Evolutionary conservation across 768 basidiomycete species (phyloP).

Genomic region (Tulasnella sp.): DNA sequence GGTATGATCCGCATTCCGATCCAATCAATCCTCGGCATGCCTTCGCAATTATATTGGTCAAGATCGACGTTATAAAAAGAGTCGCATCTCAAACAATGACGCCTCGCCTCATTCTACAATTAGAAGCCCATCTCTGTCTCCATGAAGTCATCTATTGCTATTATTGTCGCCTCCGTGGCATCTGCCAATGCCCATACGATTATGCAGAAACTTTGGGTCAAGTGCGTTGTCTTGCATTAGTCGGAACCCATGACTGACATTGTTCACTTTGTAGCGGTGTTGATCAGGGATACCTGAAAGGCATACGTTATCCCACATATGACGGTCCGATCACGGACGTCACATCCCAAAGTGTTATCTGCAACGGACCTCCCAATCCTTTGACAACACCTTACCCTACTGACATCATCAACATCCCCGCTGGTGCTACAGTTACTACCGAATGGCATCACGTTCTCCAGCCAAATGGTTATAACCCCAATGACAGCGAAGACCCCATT

Average conservation of each 20-base stretch:
- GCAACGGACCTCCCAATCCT: constrained; percentile 48
- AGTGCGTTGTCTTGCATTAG: no score
- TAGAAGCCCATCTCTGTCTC: no score
- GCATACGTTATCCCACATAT: constrained; percentile 23
- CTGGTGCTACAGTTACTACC: constrained; percentile 41
- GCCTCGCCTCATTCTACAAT: no score
- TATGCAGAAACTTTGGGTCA: background rate
- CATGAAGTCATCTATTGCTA: constrained; percentile 1
- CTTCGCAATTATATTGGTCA: no score
- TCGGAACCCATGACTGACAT: no score
- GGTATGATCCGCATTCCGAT: no score
- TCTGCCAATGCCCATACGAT: constrained; percentile 1
- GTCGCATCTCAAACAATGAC: no score
- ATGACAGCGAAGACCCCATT: constrained; percentile 38
- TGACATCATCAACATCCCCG: constrained; percentile 36
- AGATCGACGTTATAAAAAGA: no score
- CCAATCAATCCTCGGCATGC: no score
- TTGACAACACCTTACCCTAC: constrained; percentile 25
- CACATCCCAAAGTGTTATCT: constrained; percentile 41
- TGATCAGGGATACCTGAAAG: constrained; percentile 16
- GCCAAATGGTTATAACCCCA: constrained; percentile 9
- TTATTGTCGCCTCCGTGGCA: background rate
- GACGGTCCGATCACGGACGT: constrained; percentile 42
- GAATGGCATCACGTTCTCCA: constrained; percentile 40
- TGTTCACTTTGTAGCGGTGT: no score